These are phyloP conservation scores for Chondrostereum purpureum DNA, from an alignment of 1,284 basidiomycete genomes.

Conservation along the genomic window DNA sequence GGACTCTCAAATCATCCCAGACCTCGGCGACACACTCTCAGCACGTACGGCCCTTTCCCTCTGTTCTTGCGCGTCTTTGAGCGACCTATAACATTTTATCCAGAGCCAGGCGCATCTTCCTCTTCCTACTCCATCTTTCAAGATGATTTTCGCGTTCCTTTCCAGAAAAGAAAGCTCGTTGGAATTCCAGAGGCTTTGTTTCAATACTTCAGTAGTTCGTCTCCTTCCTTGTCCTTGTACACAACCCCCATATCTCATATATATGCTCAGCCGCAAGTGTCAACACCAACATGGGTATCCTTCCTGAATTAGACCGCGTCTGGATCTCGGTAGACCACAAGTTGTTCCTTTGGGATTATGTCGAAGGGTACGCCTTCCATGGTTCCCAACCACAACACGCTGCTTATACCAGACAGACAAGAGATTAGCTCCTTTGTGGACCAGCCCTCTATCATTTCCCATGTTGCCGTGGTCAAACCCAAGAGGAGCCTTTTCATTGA, in stretches of 20 bases:
- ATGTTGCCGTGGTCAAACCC: slow-evolving; percentile 80
- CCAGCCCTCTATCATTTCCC: slow-evolving; percentile 85
- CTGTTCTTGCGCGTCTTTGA: slow-evolving; percentile 3
- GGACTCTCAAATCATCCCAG: slow-evolving; percentile 67
- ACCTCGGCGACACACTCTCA: slow-evolving; percentile 58
- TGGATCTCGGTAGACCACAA: slow-evolving; percentile 97
- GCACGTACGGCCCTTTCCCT: slow-evolving; percentile 36
- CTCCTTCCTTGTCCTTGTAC: slow-evolving; percentile 2
- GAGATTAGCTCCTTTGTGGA: slow-evolving; percentile 87
- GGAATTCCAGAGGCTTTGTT: slow-evolving; percentile 81
- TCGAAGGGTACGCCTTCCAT: slow-evolving; percentile 76
- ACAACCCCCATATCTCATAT: slow-evolving; percentile 13
- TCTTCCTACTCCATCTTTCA: slow-evolving; percentile 71
- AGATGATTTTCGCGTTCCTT: slow-evolving; percentile 74
- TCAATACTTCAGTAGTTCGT: slow-evolving; percentile 73
- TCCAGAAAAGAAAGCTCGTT: slow-evolving; percentile 71
- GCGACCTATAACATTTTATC: slow-evolving; percentile 10
- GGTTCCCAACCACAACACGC: slow-evolving; percentile 3
- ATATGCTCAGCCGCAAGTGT: slow-evolving; percentile 43
- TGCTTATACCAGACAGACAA: slow-evolving; percentile 39
- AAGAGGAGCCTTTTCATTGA: slow-evolving; percentile 86
- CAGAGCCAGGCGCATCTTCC: slow-evolving; percentile 61
- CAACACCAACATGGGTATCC: slow-evolving; percentile 79
- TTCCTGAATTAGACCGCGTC: slow-evolving; percentile 90
- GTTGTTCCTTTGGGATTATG: slow-evolving; percentile 95